Evolutionary conservation across 257 asterid genomes (phyloP), one percentile per base, ranked within the genome.

Genomic region (Cruciata laevipes): DNA sequence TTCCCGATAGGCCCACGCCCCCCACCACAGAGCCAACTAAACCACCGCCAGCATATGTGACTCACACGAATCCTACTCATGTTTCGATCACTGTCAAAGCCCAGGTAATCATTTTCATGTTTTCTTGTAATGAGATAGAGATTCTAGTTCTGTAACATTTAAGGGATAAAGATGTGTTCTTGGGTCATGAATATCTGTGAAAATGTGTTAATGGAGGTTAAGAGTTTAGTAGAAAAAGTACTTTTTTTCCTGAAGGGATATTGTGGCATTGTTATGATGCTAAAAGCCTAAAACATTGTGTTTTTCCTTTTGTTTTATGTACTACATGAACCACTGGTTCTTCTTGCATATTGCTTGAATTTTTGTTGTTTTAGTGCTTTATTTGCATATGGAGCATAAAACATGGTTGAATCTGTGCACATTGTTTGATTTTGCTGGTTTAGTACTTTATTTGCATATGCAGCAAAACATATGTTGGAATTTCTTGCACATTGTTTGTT

Each of bases 51-150:
- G 10, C 42, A 7, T 13, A 37, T 5, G 21, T 47, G 55, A 47
- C n/a, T 14, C 13, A 1, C 13, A 10, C 47, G 6, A 25, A 40
- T 44, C 42, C 33, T 16, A 0, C 16, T 9, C 12, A 7, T 65
- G 42, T 65, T 44, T 31, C 59, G 20, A 44, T 27, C 13, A 66
- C 5, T 25, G 70, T 66, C n/a, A 66, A 18, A 7, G n/a, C 20
- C 70, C 70, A 66, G 70, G 70, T 66, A 30, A 16, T 24, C 3
- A 23, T 49, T 21, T 65, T 8, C 55, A 47, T 47, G 7, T 47
- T 16, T 47, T 47, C 7, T n/a, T 16, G 20, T 3, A 47, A 47
- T 17, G 20, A 47, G 6, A 47, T 14, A 2, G 42, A 37, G 42
- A 11, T 37, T 37, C 13, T 37, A 6, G 40, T 37, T 7, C 42